Evolutionary conservation across 192 early-diverging fungal species (phyloP), one percentile per base, ranked within the genome.

Genomic region (Entomortierella lignicola): DNA sequence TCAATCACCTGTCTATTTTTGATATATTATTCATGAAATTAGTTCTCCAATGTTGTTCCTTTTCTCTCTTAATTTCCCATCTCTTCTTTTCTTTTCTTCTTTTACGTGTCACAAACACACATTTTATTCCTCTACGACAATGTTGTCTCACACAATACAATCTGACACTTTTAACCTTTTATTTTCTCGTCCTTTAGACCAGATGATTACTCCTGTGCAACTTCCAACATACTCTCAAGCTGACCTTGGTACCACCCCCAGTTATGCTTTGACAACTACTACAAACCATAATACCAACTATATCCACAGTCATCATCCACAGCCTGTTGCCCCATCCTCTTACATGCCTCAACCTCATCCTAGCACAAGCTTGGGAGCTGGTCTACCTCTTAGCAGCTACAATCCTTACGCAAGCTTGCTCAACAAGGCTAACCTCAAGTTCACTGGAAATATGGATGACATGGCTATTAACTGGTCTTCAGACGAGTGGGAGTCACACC

Each of bases 401-500:
- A 65, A 58, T 68, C 81, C 58, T 30, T 75, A 71, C 25, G 72
- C 63, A 27, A 68, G 27, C 37, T 60, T 60, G 26, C 68, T 67
- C 42, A 62, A 63, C 68, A 73, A 82, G 55, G 81, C 61, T 10
- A 70, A 66, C 53, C 73, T 75, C 41, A 82, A 75, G 54, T 62
- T 66, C 55, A 63, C 62, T 0, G 91, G 85, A 67, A 87, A 93
- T 66, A 72, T 92, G 42, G 88, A 91, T 31, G 84, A 84, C 56
- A 91, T 91, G 90, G 83, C 88, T 52, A 67, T 84, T 43, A 85
- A 88, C 30, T 93, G 92, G 92, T 80, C 87, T 4, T 69, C 84
- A 37, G 86, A 91, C 21, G 92, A 93, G 70, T 87, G 85, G 73
- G 83, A 87, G 27, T 80, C 80, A 54, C 85, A 90, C 10, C 83